These are phyloP conservation scores for Beauveria bassiana DNA, from an alignment of 2,329 filamentous ascomycete genomes.

Conservation along the genomic window DNA sequence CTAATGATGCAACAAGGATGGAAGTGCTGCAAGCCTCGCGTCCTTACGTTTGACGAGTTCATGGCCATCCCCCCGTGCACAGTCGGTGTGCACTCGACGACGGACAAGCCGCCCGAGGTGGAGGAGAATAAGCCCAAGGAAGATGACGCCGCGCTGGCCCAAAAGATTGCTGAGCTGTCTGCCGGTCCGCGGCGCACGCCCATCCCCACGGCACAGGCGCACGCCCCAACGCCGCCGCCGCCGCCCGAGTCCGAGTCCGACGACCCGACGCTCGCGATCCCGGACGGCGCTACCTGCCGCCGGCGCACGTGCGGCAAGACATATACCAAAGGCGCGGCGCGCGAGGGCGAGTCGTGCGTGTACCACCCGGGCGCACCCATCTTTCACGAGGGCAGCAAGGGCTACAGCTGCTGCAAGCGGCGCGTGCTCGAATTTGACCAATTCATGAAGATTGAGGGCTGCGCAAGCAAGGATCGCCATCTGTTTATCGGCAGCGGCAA, in stretches of 20 bases:
- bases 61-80: conserved; percentile 88
- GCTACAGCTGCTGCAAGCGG: conserved; percentile 94
- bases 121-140: conserved; percentile 52
- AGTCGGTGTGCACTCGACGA: conserved; percentile 82
- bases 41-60: conserved; percentile 97
- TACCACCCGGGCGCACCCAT: conserved; percentile 87
- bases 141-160: conserved; percentile 32
- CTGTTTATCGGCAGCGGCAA: conserved; percentile 74
- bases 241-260: conserved; percentile 79
- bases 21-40: conserved; percentile 97
- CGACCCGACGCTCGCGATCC: conserved; percentile 65
- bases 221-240: conserved; percentile 47
- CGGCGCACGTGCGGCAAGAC: conserved; percentile 63
- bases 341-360: conserved; percentile 70
- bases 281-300: conserved; percentile 68
- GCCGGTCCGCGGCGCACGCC: conserved; percentile 31
- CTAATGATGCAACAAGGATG: conserved; percentile 54
- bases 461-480: conserved; percentile 72
- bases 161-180: conserved; percentile 48
- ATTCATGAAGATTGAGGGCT: conserved; percentile 93
- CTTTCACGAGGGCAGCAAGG: conserved; percentile 98
- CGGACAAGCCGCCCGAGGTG: conserved; percentile 59
- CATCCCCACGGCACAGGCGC: conserved; percentile 34
- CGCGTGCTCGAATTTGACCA: conserved; percentile 94
- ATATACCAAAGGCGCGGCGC: conserved; percentile 52